Percentiles rank a stretch among this genome's conserved stretches.
phyloP scores from a whole-genome alignment of 345 rosid genomes.

The Pugionium dolabratum region DNA sequence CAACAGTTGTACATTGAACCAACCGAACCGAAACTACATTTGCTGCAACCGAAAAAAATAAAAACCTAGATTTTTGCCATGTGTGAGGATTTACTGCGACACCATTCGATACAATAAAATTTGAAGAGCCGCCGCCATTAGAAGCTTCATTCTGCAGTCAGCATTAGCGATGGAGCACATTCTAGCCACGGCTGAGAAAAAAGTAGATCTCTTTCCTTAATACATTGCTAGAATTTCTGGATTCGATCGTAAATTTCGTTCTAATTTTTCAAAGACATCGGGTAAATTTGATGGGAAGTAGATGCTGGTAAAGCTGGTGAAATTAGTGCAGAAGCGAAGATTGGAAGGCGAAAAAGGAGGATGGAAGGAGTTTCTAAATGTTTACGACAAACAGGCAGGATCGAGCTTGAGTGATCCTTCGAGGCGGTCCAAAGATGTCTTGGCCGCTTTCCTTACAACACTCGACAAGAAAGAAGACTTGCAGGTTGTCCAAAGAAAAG shows the following conservation, averaged over 20 bases:
- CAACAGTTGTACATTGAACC: no score
- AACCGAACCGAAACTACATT: no score
- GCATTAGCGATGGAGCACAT: not conserved
- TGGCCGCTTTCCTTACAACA: conserved; percentile 56
- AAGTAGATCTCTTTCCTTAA: not conserved
- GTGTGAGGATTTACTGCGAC: no score
- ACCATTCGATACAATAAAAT: no score
- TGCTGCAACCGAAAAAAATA: no score
- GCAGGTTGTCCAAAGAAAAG: conserved; percentile 39
- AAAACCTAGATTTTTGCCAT: no score
- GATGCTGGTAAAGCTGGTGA: conserved; percentile 63
- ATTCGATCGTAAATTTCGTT: not conserved
- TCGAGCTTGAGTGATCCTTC: conserved; percentile 63
- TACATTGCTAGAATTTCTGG: not conserved
- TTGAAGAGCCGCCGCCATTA: not conserved
- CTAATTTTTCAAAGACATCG: no score
- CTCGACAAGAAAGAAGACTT: conserved; percentile 44
- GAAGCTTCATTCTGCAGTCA: not conserved
- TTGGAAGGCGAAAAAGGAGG: conserved; percentile 49
- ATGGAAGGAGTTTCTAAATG: conserved; percentile 65
- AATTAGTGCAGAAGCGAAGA: conserved; percentile 52
- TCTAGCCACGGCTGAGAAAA: conserved; percentile 1
- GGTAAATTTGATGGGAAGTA: conserved; percentile 1
- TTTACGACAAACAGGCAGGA: conserved; percentile 52
- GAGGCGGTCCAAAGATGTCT: conserved; percentile 48